Evolutionary conservation across 2,329 filamentous ascomycete genomes (phyloP).

Genomic region (Phialophora verrucosa): DNA sequence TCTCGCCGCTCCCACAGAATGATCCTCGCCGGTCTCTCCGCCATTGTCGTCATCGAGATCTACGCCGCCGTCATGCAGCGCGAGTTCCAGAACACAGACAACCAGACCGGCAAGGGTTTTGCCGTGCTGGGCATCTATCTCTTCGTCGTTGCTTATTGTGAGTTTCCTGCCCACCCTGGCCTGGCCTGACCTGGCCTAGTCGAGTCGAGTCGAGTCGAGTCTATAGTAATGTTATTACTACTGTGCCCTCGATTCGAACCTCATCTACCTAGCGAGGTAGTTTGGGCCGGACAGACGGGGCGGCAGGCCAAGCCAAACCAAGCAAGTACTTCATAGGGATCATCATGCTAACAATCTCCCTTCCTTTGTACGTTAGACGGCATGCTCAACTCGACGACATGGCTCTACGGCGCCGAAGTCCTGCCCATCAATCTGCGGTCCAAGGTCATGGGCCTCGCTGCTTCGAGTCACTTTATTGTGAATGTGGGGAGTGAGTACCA

Average conservation of each 20-base stretch:
- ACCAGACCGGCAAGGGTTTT: conserved; percentile 63
- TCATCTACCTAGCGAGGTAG: neutral
- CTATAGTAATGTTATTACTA: too few species aligned
- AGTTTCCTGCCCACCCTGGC: conserved; percentile 32
- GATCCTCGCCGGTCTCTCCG: conserved; percentile 60
- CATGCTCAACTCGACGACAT: conserved; percentile 67
- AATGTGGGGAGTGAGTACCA: conserved; percentile 54
- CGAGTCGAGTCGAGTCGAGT: too few species aligned
- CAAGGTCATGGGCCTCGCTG: conserved; percentile 83
- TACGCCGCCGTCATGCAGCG: conserved; percentile 66
- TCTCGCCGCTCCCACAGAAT: conserved; percentile 49
- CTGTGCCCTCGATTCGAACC: neutral
- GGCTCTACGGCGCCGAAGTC: conserved; percentile 81
- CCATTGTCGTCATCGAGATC: conserved; percentile 62
- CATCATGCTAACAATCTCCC: neutral
- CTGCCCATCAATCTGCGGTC: conserved; percentile 87
- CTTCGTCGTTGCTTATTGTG: conserved; percentile 62
- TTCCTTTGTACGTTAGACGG: conserved; percentile 16
- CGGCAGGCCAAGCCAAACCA: too few species aligned
- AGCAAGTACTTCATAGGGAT: neutral
- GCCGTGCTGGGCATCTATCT: conserved; percentile 65
- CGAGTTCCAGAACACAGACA: conserved; percentile 61
- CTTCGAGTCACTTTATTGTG: conserved; percentile 76
- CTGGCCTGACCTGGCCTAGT: neutral
- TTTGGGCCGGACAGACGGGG: neutral